Base-by-base conservation (phyloP, 805 yeast species). In the Novakomyces olei region DNA sequence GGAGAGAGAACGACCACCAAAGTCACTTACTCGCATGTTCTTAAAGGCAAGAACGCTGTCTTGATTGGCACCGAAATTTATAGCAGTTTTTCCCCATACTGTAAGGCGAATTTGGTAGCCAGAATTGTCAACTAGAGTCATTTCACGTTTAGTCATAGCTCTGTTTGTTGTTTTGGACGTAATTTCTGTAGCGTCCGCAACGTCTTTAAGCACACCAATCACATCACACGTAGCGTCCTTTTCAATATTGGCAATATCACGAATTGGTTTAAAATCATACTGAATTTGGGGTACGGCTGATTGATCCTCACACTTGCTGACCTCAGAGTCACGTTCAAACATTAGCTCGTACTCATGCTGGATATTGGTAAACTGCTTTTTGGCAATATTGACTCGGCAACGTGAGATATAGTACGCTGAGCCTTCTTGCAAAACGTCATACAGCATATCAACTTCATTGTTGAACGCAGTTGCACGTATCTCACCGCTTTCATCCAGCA, bases 401-500 rank as follows among this genome's bases (percentile, higher is more conserved):
- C 72, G 76, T 26, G 85, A 68, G 20, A 88, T 62, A 44, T 73
- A 79, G 49, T 80, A 88, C 5, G 78, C 91, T 52, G 76, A 72
- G 23, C 93, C 94, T 48, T 81, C 96, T 50, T 77, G 77, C 32
- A 88, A 55, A 19, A 70, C 45, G 43, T 74, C 77, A 56, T 67
- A 72, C 48, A 67, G 75, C 48, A 68, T 70, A 37, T 77, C 92
- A 8, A 85, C 94, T 44, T 67, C 65, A 25, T 79, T 85, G 50
- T 77, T 78, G 54, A 88, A 88, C 1, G 88, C 94, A 2, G 96
- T 81, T 7, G 93, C 95, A 46, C 88, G 67, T 44, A 88, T 88
- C 57, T 88, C 96, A 45, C 88, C 93, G 4, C 94, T 76, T 50
- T 88, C 92, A 50, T 88, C 98, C 36, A 85, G 56, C 37, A 88